Percentiles rank a stretch among this genome's conserved stretches.
phyloP scores from a whole-genome alignment of 1,139 yeast species.

The Kurtzmaniella quercitrusa region DNA sequence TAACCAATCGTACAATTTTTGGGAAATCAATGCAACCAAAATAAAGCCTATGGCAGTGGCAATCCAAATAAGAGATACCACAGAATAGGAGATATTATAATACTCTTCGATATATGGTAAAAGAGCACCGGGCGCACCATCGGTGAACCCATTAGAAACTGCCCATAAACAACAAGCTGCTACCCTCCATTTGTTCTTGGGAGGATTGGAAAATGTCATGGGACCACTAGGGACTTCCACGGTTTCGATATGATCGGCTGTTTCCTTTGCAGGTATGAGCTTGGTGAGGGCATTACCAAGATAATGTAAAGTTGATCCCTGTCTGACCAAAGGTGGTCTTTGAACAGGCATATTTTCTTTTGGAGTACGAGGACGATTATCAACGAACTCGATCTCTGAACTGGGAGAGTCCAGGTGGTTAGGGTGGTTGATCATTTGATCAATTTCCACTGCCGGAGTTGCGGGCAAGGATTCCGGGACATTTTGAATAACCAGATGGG shows the following conservation, averaged over 20 bases:
- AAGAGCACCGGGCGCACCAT: constrained; percentile 44
- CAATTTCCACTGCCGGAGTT: constrained; percentile 26
- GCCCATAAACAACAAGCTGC: constrained; percentile 32
- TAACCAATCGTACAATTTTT: constrained; percentile 24
- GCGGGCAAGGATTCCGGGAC: constrained; percentile 30
- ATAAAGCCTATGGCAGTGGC: constrained; percentile 41
- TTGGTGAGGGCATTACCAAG: constrained; percentile 2
- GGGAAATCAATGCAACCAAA: constrained; percentile 30
- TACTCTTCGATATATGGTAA: constrained; percentile 37
- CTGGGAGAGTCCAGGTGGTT: neutral
- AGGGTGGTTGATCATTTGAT: constrained; percentile 7
- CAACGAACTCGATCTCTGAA: neutral
- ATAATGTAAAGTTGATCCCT: constrained; percentile 1
- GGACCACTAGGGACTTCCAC: constrained; percentile 1
- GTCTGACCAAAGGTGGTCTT: constrained; percentile 5
- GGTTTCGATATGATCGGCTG: neutral
- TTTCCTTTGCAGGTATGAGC: neutral
- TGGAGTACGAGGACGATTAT: neutral
- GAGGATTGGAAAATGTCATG: constrained; percentile 31
- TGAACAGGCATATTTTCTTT: constrained; percentile 2
- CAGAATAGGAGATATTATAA: constrained; percentile 34
- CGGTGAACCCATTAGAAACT: constrained; percentile 23
- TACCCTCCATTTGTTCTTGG: constrained; percentile 31
- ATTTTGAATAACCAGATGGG: constrained; percentile 2
- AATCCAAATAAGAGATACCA: constrained; percentile 45